Conservation (phyloP, 1,284 basidiomycete species). For the Apiotrichum domesticum region DNA sequence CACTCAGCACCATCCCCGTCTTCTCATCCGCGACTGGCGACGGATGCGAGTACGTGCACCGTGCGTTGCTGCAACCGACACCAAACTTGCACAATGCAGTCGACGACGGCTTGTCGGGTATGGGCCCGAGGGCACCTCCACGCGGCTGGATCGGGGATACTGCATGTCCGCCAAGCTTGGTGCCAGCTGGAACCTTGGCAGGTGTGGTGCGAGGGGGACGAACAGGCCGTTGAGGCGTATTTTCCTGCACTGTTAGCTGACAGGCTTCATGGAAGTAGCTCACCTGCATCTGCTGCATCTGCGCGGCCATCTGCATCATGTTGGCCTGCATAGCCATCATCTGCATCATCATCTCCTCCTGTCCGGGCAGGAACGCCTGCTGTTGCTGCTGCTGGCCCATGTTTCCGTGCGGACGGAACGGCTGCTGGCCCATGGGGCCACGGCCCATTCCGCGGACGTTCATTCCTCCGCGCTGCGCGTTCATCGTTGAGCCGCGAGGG, state of each 20-base stretch:
- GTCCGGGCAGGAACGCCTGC: slow-evolving; percentile 27
- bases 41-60: slow-evolving; percentile 83
- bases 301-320: slow-evolving; percentile 47
- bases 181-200: slow-evolving; percentile 31
- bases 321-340: slow-evolving; percentile 49
- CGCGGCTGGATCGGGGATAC: slow-evolving; percentile 30
- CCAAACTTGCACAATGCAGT: slow-evolving; percentile 74
- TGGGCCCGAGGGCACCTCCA: slow-evolving; percentile 24
- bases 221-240: slow-evolving; percentile 5
- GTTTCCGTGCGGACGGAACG: not conserved
- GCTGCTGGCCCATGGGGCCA: slow-evolving; percentile 6
- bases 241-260: slow-evolving; percentile 12
- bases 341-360: slow-evolving; percentile 48
- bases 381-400: slow-evolving; percentile 10
- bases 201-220: slow-evolving; percentile 14
- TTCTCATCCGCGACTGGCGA: slow-evolving; percentile 88
- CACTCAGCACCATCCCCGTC: slow-evolving; percentile 81
- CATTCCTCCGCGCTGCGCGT: slow-evolving; percentile 17
- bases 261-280: slow-evolving; percentile 2
- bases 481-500: slow-evolving; percentile 11
- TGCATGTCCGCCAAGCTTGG: slow-evolving; percentile 31
- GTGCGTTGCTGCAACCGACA: slow-evolving; percentile 77
- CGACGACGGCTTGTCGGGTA: slow-evolving; percentile 47
- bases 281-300: slow-evolving; percentile 40
- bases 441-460: slow-evolving; percentile 18